phyloP scores from a whole-genome alignment of 257 asterid genomes.

The Dorcoceras hygrometricum region DNA sequence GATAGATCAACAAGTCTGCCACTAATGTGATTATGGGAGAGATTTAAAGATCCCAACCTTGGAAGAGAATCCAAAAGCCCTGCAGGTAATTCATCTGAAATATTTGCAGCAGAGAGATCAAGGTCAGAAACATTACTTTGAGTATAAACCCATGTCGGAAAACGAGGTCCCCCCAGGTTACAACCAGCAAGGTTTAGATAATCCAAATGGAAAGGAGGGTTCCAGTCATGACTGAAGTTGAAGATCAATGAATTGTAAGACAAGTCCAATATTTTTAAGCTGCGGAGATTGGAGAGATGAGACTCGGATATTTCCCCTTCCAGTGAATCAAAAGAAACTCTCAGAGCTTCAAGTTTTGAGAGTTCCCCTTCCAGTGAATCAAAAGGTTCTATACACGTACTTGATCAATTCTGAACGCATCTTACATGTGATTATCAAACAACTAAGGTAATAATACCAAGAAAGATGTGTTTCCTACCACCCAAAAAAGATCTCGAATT shows the following conservation, averaged over 20 bases:
- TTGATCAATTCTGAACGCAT: too few relatives aligned
- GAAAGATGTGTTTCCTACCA: background rate
- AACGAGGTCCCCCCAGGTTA: slow-evolving; percentile 32
- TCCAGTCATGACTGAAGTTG: slow-evolving; percentile 21
- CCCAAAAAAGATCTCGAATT: background rate
- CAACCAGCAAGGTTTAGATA: slow-evolving; percentile 21
- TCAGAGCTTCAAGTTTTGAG: slow-evolving; percentile 22
- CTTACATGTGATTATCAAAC: background rate
- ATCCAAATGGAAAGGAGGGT: slow-evolving; percentile 29
- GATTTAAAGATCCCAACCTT: slow-evolving; percentile 17
- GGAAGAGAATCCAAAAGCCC: slow-evolving; percentile 40
- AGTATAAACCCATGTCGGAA: slow-evolving; percentile 40
- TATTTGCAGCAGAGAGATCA: slow-evolving; percentile 32
- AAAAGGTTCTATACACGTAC: too few relatives aligned
- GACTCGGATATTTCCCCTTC: slow-evolving; percentile 31
- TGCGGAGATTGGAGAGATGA: slow-evolving; percentile 24
- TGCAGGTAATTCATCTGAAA: slow-evolving; percentile 31
- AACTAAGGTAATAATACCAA: background rate
- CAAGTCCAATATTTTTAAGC: slow-evolving; percentile 24
- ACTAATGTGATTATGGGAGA: slow-evolving; percentile 34
- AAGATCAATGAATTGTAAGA: slow-evolving; percentile 29
- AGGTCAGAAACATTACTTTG: slow-evolving; percentile 21
- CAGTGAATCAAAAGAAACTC: slow-evolving; percentile 24
- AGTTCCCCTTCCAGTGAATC: too few relatives aligned
- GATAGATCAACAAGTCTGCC: slow-evolving; percentile 33